Base-by-base conservation (phyloP, 192 early-diverging fungal genomes). In the Podila horticola region DNA sequence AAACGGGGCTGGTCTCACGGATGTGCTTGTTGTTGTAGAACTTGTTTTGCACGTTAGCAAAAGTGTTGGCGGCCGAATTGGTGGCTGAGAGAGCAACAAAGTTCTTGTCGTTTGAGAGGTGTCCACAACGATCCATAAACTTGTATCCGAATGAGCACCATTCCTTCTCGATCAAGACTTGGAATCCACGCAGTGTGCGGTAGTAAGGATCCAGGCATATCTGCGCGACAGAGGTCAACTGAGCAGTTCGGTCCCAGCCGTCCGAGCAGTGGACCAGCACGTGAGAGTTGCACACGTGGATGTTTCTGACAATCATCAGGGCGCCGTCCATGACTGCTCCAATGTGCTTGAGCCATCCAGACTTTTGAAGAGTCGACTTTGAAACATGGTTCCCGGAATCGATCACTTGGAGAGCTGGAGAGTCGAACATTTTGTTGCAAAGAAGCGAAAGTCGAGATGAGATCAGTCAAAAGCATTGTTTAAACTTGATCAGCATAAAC, bases 91-190 rank as follows among this genome's bases (percentile, higher is more conserved):
- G 74, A 20, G 84, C 84, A 11, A 92, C 84, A 83, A 92, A 93
- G 61, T 88, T 87, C 65, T 89, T 89, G 36, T 94, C 92, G 52
- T 93, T 91, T 30, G 93, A 91, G n/a, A 94, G 82, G 74, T 97
- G 96, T 1, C 96, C 98, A 67, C 94, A 94, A 17, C 98, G 92
- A 84, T 96, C 93, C 31, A 91, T 86, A 77, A 99, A 99, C 75
- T 99, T 97, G 86, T 95, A 94, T 33, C 98, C 98, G 89, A 98
- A 98, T 20, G 96, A 93, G 28, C 96, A 89, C 98, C 98, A 99
- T 71, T 99, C 98, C 81, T 99, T 99, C 81, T 97, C 96, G 26
- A 99, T 85, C 64, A 99, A 84, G 12, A 96, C 90, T 33, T 90
- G 89, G 79, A 99, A 96, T 8, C 98, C 98, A 58, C 86, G 84